These are phyloP conservation scores for Saccharomyces hybrid DNA, from an alignment of 1,139 yeast species.

Conservation along the genomic window DNA sequence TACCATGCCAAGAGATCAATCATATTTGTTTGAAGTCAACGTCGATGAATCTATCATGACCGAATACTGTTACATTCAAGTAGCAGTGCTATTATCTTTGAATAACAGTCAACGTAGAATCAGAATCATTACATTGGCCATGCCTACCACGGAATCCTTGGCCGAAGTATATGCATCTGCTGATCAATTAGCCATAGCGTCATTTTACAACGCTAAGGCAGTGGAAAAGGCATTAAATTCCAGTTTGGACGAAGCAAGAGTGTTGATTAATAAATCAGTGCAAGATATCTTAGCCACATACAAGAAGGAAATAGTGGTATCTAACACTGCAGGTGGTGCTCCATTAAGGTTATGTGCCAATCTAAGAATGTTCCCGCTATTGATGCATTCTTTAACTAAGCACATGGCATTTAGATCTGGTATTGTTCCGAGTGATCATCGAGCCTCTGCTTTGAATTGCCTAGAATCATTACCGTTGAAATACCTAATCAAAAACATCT, in stretches of 20 bases:
- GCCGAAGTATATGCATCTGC: constrained; percentile 89
- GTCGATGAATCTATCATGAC: constrained; percentile 78
- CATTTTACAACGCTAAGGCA: constrained; percentile 76
- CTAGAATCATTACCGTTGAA: constrained; percentile 75
- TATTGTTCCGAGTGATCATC: constrained; percentile 82
- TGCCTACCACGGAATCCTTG: constrained; percentile 77
- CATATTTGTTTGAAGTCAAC: constrained; percentile 38
- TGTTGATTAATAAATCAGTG: constrained; percentile 55
- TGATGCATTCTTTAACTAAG: constrained; percentile 73
- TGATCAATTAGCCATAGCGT: constrained; percentile 85
- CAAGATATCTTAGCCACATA: constrained; percentile 72
- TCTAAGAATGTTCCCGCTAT: constrained; percentile 82
- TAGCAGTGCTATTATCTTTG: constrained; percentile 86
- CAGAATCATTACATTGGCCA: constrained; percentile 79
- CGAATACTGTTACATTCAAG: constrained; percentile 80
- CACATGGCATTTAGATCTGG: constrained; percentile 82
- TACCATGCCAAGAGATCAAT: too few species aligned
- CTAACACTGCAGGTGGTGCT: constrained; percentile 81
- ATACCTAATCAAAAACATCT: constrained; percentile 69
- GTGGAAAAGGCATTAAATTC: constrained; percentile 67
- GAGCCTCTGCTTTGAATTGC: constrained; percentile 82
- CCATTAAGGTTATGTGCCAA: constrained; percentile 86
- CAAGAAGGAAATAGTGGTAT: constrained; percentile 85
- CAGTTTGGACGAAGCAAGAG: constrained; percentile 74
- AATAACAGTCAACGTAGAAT: constrained; percentile 88